Base-by-base conservation (phyloP, 257 asterid species). In the Penstemon eatonii region DNA sequence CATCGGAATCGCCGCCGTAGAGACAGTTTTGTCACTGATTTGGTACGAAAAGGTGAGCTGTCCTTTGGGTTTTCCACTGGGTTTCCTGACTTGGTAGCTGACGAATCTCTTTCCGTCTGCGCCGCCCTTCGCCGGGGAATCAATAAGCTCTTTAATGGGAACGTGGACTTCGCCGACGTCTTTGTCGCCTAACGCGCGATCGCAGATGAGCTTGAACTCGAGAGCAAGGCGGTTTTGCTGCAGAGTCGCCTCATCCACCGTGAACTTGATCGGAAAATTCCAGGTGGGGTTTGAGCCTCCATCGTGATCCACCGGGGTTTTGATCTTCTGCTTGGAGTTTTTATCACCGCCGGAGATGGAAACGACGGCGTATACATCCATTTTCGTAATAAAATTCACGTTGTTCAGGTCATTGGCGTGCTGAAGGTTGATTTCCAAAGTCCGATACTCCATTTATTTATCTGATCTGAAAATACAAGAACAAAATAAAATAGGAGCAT, bases 11-110 rank as follows among this genome's bases (percentile, higher is more conserved):
- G 83, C 58, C 36, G 70, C 70, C 36, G 75, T 43, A 33, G 68
- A 44, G 12, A 71, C 54, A 46, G 65, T n/a, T 72, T 81, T 90
- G 0, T 78, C 95, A 0, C 81, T 55, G 63, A 89, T 81, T 33
- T 74, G 77, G 12, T 89, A 92, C 4, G 96, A 82, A 50, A 92
- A 84, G 3, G 78, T 79, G 45, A 92, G 81, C 11, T 84, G 82
- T 11, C 98, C 98, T 76, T 89, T 89, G 0, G 96, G 88, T 67
- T 78, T 89, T 45, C 96, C 96, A 4, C 73, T 76, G 37, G 92
- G 98, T 45, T 86, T 92, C 71, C 76, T 86, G 38, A 92, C 96
- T 62, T 89, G 98, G 65, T 92, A 89, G 74, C 84, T 86, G 56
- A 89, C 87, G 43, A 82, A 78, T 38, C 37, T 80, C 67, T 45